Conservation (phyloP, 345 rosid species). For the Citrus cavaleriei region DNA sequence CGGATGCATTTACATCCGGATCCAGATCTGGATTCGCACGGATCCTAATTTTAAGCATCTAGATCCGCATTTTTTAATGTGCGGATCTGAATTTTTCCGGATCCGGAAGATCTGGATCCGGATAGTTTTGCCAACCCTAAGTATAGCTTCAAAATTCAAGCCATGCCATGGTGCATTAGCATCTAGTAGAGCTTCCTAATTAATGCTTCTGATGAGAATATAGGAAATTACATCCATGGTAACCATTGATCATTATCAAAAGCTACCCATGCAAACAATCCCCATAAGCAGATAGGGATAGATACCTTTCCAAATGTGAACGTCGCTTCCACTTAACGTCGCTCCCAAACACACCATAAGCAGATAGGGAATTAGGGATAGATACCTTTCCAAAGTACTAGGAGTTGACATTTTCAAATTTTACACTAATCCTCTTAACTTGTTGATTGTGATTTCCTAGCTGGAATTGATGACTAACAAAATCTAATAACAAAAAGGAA, state of each 20-base stretch:
- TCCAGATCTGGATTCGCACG: fast-evolving
- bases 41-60: no score
- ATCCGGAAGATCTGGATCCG: no score
- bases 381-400: background rate
- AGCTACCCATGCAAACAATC: background rate
- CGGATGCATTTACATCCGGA: no score
- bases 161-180: no score
- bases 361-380: background rate
- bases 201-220: background rate
- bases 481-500: background rate
- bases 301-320: background rate
- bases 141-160: no score
- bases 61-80: no score
- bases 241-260: background rate
- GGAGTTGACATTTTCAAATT: background rate
- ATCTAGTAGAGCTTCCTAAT: background rate
- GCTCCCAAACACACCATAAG: no score
- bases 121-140: no score
- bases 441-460: background rate
- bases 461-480: background rate
- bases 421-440: background rate
- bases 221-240: background rate
- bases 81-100: no score
- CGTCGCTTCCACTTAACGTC: no score
- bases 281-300: background rate